Evolutionary conservation across 768 basidiomycete genomes (phyloP), one percentile per base, ranked within the genome.

Genomic region (Boletus patriciae): DNA sequence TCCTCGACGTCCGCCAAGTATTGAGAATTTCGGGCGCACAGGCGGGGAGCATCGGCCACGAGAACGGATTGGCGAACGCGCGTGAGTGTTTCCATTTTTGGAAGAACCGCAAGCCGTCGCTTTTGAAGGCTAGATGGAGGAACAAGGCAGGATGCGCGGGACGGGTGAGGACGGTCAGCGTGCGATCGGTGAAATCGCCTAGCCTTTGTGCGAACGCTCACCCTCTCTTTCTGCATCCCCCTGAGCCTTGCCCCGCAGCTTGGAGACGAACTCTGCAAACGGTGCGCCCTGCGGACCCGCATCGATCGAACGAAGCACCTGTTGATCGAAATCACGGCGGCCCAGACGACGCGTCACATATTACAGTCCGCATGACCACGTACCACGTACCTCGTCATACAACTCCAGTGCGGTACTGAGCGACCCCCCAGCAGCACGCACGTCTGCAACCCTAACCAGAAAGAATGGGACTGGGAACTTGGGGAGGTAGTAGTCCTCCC

Each of bases 401-500:
- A 71, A 53, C 23, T 62, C 63, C 2, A 71, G 49, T 3, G 70
- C 70, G 3, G 70, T 71, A 2, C 57, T 71, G 49, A 73, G 63
- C 6, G 70, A 72, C 3, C 70, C 71, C 0, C 70, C 70, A 0
- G 54, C 27, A 9, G 71, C 70, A 12, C 70, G 67, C 23, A 71
- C 71, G 41, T 71, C 70, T 8, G 70, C 70, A 15, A 71, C 70
- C 27, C 70, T 62, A 44, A 71, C 70, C 25, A 67, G 67, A 6
- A 71, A 71, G 37, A 71, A 71, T 1, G 70, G 71, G 21, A 71
- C 23, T 3, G 71, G 70, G 33, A 52, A 71, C 37, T 64, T 71
- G 23, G 69, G 69, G 13, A 71, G 69, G 40, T 58, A 71, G 50
- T 73, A 67, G 45, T 71, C 67, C 29, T 71, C 70, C 70, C 71